Percentiles rank a stretch among this genome's conserved stretches.
These are phyloP conservation scores for Acacia pycnantha DNA, from an alignment of 331 rosid species.

Conservation along the genomic window DNA sequence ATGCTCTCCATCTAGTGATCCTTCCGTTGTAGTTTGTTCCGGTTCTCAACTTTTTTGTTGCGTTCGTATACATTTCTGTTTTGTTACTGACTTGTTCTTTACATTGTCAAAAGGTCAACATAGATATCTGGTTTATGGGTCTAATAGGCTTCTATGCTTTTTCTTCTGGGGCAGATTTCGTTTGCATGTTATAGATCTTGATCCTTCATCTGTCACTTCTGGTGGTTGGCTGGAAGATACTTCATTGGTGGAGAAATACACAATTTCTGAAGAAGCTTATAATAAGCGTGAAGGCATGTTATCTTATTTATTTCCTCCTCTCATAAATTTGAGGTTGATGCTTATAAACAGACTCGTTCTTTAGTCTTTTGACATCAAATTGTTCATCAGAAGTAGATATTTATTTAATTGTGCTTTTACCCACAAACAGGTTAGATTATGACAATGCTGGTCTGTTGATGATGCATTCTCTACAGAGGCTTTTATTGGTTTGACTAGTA, in stretches of 20 bases:
- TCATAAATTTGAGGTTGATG: not conserved
- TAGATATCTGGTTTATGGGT: slow-evolving; percentile 8
- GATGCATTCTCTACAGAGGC: slow-evolving; percentile 3
- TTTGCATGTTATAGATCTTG: slow-evolving; percentile 76
- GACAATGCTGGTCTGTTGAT: not conserved
- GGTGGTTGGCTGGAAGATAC: slow-evolving; percentile 99
- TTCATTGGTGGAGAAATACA: slow-evolving; percentile 80
- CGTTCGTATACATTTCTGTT: not conserved
- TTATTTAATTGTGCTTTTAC: not conserved
- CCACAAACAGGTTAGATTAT: not conserved
- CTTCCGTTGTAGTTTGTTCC: not conserved
- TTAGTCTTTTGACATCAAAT: slow-evolving; percentile 10
- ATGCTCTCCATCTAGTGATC: not conserved
- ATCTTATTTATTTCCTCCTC: not conserved
- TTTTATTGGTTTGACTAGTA: not conserved
- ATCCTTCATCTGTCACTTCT: slow-evolving; percentile 83
- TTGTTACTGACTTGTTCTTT: not conserved
- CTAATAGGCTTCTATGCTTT: not conserved
- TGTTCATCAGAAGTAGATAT: not conserved
- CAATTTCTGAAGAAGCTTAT: slow-evolving; percentile 85
- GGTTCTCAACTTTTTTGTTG: not conserved
- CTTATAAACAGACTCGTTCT: slow-evolving; percentile 5
- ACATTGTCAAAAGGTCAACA: not conserved
- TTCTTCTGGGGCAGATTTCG: slow-evolving; percentile 55
- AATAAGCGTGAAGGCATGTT: slow-evolving; percentile 64